phyloP scores from a whole-genome alignment of 768 basidiomycete genomes.

The Hericium coralloides region DNA sequence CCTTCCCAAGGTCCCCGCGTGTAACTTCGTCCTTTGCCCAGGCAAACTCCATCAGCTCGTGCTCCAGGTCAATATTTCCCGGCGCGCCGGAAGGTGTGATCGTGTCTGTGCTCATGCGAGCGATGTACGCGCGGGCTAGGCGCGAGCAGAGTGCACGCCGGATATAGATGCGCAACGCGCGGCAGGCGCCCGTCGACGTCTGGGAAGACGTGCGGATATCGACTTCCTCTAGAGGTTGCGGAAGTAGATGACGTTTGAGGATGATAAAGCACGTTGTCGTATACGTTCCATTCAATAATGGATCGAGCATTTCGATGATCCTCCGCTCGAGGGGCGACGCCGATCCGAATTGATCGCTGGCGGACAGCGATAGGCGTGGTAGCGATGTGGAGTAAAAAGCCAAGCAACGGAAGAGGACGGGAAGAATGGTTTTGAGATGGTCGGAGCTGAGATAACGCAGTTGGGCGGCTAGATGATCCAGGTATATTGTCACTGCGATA shows the following conservation, averaged over 20 bases:
- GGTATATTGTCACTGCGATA: conserved; percentile 52
- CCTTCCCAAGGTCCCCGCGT: conserved; percentile 56
- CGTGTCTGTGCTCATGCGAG: conserved; percentile 38
- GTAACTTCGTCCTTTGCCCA: conserved; percentile 62
- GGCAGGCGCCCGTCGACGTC: conserved; percentile 23
- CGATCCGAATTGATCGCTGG: conserved; percentile 22
- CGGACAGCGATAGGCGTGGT: conserved; percentile 53
- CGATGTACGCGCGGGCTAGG: conserved; percentile 60
- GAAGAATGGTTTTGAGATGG: conserved; percentile 49
- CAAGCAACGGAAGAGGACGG: conserved; percentile 62
- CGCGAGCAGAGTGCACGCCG: conserved; percentile 51
- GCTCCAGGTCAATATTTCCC: conserved; percentile 48
- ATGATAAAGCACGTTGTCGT: conserved; percentile 55
- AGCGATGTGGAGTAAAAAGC: conserved; percentile 59
- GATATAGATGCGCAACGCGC: conserved; percentile 55
- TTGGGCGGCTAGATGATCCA: conserved; percentile 53
- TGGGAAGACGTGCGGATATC: conserved; percentile 15
- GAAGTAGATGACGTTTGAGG: conserved; percentile 50
- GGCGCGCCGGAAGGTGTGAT: conserved; percentile 56
- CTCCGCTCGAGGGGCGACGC: conserved; percentile 38
- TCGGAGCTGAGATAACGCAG: conserved; percentile 48
- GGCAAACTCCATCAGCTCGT: conserved; percentile 59
- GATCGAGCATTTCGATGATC: conserved; percentile 46
- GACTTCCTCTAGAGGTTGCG: conserved; percentile 24
- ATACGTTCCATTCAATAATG: conserved; percentile 58